Percentiles rank a stretch among this genome's conserved stretches.
phyloP scores from a whole-genome alignment of 768 basidiomycete genomes.

The Tulasnella sp. region DNA sequence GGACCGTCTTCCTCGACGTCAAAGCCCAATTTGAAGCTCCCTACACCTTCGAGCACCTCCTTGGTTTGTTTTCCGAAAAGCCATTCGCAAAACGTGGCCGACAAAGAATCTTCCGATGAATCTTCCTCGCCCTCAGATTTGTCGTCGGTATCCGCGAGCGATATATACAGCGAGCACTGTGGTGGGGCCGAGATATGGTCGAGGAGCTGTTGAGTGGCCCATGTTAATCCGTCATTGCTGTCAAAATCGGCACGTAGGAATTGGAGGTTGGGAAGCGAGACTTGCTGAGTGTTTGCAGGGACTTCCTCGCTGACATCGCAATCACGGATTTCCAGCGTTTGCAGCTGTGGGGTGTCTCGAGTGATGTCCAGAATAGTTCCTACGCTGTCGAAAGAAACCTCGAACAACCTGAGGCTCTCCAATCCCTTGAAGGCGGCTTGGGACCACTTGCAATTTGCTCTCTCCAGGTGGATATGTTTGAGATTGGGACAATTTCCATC shows the following conservation, averaged over 20 bases:
- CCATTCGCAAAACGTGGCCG: background rate
- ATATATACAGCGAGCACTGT: background rate
- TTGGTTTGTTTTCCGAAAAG: background rate
- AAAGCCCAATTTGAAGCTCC: background rate
- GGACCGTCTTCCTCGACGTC: background rate
- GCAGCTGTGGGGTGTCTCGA: background rate
- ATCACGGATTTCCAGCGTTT: background rate
- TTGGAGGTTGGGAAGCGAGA: background rate
- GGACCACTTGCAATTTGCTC: background rate
- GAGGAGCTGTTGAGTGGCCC: background rate
- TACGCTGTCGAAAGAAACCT: background rate
- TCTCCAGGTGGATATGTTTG: background rate
- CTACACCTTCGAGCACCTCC: background rate
- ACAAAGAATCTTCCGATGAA: background rate
- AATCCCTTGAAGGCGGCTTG: background rate
- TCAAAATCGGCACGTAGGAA: background rate
- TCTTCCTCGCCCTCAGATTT: no score
- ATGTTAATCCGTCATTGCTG: background rate
- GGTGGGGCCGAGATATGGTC: background rate
- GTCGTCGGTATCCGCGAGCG: background rate
- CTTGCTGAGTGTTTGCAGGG: background rate
- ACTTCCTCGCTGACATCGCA: background rate
- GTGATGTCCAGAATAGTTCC: background rate
- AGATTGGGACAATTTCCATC: background rate
- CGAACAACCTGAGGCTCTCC: background rate